These are phyloP conservation scores for Ascochyta clinopodiicola DNA, from an alignment of 2,329 filamentous ascomycete species.

Conservation along the genomic window DNA sequence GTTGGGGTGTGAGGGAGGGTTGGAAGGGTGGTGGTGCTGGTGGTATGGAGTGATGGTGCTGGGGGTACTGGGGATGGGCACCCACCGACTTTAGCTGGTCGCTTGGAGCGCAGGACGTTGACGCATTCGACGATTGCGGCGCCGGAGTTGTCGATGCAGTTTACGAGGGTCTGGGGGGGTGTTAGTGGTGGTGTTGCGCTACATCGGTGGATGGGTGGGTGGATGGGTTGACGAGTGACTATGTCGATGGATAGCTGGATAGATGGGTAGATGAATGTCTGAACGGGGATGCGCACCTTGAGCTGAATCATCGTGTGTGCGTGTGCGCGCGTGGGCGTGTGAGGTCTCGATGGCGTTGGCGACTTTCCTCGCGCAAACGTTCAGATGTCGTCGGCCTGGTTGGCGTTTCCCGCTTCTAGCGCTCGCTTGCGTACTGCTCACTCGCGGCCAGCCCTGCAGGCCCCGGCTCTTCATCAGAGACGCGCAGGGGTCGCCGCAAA, in stretches of 20 bases:
- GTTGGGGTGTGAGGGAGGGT: too few species aligned
- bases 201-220: too few species aligned
- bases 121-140: conserved; percentile 97
- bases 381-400: conserved; percentile 23
- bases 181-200: too few species aligned
- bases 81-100: conserved; percentile 85
- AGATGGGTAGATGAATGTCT: background rate
- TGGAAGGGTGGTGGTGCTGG: too few species aligned
- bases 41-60: too few species aligned
- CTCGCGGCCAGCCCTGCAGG: background rate
- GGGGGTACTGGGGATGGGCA: background rate
- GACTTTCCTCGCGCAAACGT: conserved; percentile 14
- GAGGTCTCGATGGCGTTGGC: background rate
- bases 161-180: conserved; percentile 78
- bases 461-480: background rate
- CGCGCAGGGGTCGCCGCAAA: background rate
- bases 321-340: background rate
- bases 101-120: conserved; percentile 89
- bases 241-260: too few species aligned
- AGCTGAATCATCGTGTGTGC: conserved; percentile 46
- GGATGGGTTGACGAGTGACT: too few species aligned
- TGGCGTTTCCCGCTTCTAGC: conserved; percentile 14
- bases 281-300: conserved; percentile 36
- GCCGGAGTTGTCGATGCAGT: conserved; percentile 99
- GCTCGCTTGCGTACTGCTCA: conserved; percentile 16